A percentile compares a stretch with the other conserved stretches of the same genome.
Conservation (phyloP, 1,139 yeast species). For the Yamadazyma atlantica region DNA sequence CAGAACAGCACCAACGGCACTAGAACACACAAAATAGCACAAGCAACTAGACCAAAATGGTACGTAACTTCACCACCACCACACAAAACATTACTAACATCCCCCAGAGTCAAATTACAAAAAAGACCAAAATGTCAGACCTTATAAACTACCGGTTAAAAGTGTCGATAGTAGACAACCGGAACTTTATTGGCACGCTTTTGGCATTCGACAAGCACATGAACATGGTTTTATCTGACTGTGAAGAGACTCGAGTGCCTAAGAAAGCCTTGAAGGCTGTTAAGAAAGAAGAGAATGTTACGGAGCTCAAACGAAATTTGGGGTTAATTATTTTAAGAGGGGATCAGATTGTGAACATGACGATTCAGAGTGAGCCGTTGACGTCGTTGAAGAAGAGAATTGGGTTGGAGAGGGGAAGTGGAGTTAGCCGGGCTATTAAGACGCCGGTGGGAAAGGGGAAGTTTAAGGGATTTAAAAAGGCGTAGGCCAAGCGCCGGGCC, state of each 20-base stretch:
- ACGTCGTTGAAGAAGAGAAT: slow-evolving; percentile 45
- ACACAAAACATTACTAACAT: too few species aligned
- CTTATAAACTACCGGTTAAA: slow-evolving; percentile 72
- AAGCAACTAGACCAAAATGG: too few species aligned
- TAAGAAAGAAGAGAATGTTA: slow-evolving; percentile 25
- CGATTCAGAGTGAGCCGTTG: slow-evolving; percentile 78
- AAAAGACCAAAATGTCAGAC: slow-evolving; percentile 61
- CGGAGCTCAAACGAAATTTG: slow-evolving; percentile 66
- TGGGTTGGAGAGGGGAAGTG: slow-evolving; percentile 45
- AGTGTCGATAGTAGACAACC: slow-evolving; percentile 70
- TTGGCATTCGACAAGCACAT: slow-evolving; percentile 88
- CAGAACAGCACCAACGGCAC: too few species aligned
- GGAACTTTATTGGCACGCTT: slow-evolving; percentile 76
- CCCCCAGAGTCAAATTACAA: too few species aligned
- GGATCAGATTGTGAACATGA: slow-evolving; percentile 80
- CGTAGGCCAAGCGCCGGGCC: too few species aligned
- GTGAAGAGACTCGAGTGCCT: slow-evolving; percentile 80
- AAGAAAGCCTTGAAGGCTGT: slow-evolving; percentile 52
- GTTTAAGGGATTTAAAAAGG: slow-evolving; percentile 13
- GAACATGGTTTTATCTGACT: slow-evolving; percentile 81
- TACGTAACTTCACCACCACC: not conserved
- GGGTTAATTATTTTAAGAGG: slow-evolving; percentile 89
- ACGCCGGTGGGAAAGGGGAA: slow-evolving; percentile 22
- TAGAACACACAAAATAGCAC: too few species aligned
- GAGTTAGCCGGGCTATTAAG: slow-evolving; percentile 42